Percentiles rank a stretch among this genome's conserved stretches.
Conservation (phyloP, 2,329 filamentous ascomycete genomes). For the Ceratocystis huliohia region DNA sequence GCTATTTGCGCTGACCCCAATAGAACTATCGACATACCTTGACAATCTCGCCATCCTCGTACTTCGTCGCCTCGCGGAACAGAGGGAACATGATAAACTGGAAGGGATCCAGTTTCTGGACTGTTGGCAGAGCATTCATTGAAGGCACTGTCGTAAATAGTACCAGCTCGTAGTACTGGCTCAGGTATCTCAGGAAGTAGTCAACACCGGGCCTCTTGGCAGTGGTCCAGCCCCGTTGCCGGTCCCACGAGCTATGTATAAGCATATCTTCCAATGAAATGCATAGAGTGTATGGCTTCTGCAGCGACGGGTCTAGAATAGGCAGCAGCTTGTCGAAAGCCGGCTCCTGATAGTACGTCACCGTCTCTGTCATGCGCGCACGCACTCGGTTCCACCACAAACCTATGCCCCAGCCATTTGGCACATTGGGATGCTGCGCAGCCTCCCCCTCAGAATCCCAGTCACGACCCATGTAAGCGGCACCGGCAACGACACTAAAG, state of each 20-base stretch:
- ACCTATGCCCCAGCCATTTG: conserved; percentile 63
- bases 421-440: conserved; percentile 53
- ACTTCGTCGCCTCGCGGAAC: conserved; percentile 92
- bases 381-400: conserved; percentile 72
- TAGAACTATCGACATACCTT: conserved; percentile 47
- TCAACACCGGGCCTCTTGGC: conserved; percentile 92
- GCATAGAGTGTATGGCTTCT: conserved; percentile 83
- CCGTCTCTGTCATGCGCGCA: conserved; percentile 59
- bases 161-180: conserved; percentile 95
- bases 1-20: no score
- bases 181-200: conserved; percentile 93
- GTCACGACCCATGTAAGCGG: conserved; percentile 71
- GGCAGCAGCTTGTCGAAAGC: conserved; percentile 88
- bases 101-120: conserved; percentile 89
- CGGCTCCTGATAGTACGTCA: conserved; percentile 91
- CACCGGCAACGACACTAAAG: conserved; percentile 41
- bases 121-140: conserved; percentile 70
- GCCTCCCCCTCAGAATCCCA: conserved; percentile 77
- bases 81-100: conserved; percentile 91
- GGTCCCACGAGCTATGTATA: conserved; percentile 86
- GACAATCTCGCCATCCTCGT: conserved; percentile 88
- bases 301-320: conserved; percentile 63
- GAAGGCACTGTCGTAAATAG: conserved; percentile 85
- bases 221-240: conserved; percentile 87
- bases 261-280: conserved; percentile 87